Base-by-base conservation (phyloP, 2,329 filamentous ascomycete species). In the Knoxdaviesia capensis region DNA sequence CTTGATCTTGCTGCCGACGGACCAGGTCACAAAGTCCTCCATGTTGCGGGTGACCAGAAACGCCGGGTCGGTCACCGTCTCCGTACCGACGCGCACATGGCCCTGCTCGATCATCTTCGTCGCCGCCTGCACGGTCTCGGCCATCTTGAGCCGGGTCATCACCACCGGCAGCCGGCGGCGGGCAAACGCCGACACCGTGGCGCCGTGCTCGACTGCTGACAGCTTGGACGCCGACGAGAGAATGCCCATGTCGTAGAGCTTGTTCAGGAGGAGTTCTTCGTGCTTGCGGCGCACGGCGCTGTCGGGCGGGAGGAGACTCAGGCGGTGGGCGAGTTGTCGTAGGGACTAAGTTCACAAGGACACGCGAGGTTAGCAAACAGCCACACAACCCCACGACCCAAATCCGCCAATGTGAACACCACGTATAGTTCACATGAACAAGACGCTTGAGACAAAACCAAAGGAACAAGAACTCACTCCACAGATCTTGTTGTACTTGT, bases 11-110 rank as follows among this genome's bases (percentile, higher is more conserved):
- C 84, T 92, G 46, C 84, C 85, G 53, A 92, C 83, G 7, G 88
- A 80, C 88, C 88, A 96, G 0, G 88, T 94, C 11, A 96, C 81
- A 57, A 92, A 94, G 61, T 96, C 88, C 62, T 96, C 88, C 71
- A 93, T 84, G 46, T 76, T 82, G 49, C 87, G 69, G 34, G 84
- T 90, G 6, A 96, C 85, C 42, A 94, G 60, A 53, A 86, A 94
- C 1, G 86, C 87, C 31, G 86, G 77, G 56, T 96, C 88, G 2
- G 83, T 92, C 30, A 94, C 72, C 1, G 87, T 81, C 54, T 94
- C 85, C 0, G 85, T 87, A 8, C 88, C 88, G 1, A 94, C 85
- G 39, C 88, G 69, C 4, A 96, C 86, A 56, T 94, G 87, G 6
- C 88, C 88, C 55, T 94, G 85, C 65, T 96, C 88, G 45, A 96